Percentiles rank a stretch among this genome's conserved stretches.
These are phyloP conservation scores for Xylaria arbuscula DNA, from an alignment of 2,329 filamentous ascomycete genomes.

Conservation along the genomic window DNA sequence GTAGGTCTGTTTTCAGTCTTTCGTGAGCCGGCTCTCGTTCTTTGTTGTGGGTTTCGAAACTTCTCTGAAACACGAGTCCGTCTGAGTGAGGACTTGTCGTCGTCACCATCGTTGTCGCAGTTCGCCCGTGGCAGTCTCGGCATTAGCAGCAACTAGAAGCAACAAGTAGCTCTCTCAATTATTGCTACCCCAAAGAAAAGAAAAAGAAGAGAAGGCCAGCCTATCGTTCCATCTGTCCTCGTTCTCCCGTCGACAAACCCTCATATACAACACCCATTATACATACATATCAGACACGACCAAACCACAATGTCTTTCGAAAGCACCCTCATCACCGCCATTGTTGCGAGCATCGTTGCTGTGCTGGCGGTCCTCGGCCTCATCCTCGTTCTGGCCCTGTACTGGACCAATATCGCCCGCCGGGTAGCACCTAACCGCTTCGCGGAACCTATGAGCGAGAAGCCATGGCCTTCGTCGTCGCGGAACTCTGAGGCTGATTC, in stretches of 20 bases:
- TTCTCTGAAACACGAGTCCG: conserved; percentile 5
- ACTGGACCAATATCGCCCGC: conserved; percentile 37
- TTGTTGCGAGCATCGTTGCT: conserved; percentile 35
- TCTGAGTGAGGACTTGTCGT: conserved; percentile 2
- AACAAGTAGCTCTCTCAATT: background rate
- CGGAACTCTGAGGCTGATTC: conserved; percentile 19
- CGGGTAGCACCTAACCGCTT: conserved; percentile 37
- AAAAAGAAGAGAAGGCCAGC: background rate
- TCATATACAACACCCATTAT: conserved; percentile 10
- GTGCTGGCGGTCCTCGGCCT: conserved; percentile 35
- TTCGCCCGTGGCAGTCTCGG: background rate
- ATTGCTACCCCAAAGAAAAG: background rate
- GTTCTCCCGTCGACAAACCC: conserved; percentile 3
- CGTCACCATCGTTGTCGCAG: conserved; percentile 1
- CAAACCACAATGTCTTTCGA: conserved; percentile 32
- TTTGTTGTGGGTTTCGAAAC: conserved; percentile 10
- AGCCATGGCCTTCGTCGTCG: conserved; percentile 35
- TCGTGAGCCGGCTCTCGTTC: conserved; percentile 27
- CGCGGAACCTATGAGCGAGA: conserved; percentile 37
- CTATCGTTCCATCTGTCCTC: background rate
- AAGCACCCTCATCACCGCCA: conserved; percentile 32
- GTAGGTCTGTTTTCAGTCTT: background rate
- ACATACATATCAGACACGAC: conserved; percentile 9
- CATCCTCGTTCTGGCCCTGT: conserved; percentile 34
- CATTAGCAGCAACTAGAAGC: background rate